Evolutionary conservation across 768 basidiomycete species (phyloP), one percentile per base, ranked within the genome.

Genomic region (Galerina sulciceps): DNA sequence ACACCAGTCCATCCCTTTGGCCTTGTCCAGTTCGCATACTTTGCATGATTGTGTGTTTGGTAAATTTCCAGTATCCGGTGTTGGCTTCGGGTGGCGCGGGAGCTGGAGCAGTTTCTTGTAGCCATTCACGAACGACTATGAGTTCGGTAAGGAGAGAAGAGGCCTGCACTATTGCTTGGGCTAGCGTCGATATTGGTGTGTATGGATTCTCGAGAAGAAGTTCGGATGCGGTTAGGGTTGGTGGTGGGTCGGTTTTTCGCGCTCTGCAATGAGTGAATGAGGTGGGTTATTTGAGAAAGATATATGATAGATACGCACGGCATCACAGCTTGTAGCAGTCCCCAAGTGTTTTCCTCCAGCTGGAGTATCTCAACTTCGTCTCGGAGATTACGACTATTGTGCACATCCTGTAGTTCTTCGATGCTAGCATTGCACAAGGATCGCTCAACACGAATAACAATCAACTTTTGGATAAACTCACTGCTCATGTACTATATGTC

Each of bases 101-200:
- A n/a, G 78, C 57, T 0, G 86, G 83, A 0, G 91, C 89, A 0
- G 84, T 89, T 41, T 92, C 90, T 60, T 93, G 90, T 1, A 94
- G 79, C 93, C 93, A 95, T 70, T 94, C 91, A n/a, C 90, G 85
- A 8, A 94, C 87, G 43, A 90, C 86, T 45, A 91, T 79, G 54
- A 94, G 90, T 59, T 93, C 93, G 0, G 83, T 73, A 36, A 94
- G 85, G 2, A 88, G 78, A 0, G 84, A 85, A 0, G 88, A 91
- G 3, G 84, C 73, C 47, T 82, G 73, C 79, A 95, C 82, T 50
- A 92, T 84, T 2, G 86, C 82, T 67, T 92, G 88, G 0, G 89
- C 90, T 23, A 95, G 81, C 0, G 86, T 86, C 4, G 85, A 81
- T 0, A 90, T 86, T 0, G 94, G 92, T 0, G 89, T 90, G 73